phyloP scores from a whole-genome alignment of 2,329 filamentous ascomycete species.

The Trichoderma citrinoviride region DNA sequence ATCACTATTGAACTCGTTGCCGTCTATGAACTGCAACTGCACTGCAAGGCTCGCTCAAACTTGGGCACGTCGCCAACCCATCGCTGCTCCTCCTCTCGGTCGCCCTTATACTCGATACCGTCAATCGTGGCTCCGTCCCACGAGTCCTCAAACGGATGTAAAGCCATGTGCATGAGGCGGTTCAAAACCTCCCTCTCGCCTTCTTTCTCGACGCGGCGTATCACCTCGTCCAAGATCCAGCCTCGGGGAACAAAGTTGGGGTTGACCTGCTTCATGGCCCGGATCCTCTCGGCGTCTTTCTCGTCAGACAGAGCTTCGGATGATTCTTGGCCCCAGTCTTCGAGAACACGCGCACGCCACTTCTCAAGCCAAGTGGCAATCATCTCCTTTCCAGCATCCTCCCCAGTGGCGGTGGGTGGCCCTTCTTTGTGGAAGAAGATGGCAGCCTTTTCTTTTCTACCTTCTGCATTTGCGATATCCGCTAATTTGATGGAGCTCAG shows the following conservation, averaged over 20 bases:
- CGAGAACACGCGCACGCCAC: slow-evolving; percentile 68
- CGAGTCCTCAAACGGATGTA: slow-evolving; percentile 78
- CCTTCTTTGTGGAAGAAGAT: slow-evolving; percentile 80
- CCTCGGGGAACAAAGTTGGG: slow-evolving; percentile 88
- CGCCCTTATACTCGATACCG: slow-evolving; percentile 50
- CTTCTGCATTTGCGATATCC: slow-evolving; percentile 63
- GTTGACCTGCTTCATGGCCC: slow-evolving; percentile 80
- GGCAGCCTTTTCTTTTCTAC: slow-evolving; percentile 60
- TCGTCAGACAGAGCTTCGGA: slow-evolving; percentile 35
- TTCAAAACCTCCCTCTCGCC: slow-evolving; percentile 76
- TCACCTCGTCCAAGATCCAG: slow-evolving; percentile 93
- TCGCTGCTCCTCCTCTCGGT: slow-evolving; percentile 72
- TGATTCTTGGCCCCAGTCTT: slow-evolving; percentile 66
- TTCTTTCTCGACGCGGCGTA: slow-evolving; percentile 80
- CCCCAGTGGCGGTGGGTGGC: slow-evolving; percentile 55
- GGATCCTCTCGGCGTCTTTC: slow-evolving; percentile 60
- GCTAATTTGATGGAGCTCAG: slow-evolving; percentile 62
- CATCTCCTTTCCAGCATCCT: slow-evolving; percentile 62
- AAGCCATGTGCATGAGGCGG: slow-evolving; percentile 75
- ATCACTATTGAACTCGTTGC: background rate
- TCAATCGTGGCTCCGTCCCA: slow-evolving; percentile 59
- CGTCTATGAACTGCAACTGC: slow-evolving; percentile 82
- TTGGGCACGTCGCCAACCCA: slow-evolving; percentile 85
- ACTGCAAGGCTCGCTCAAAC: slow-evolving; percentile 78
- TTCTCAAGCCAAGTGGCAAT: slow-evolving; percentile 77